phyloP scores from a whole-genome alignment of 1,139 yeast species.

The Lizanozyma gosingica region DNA sequence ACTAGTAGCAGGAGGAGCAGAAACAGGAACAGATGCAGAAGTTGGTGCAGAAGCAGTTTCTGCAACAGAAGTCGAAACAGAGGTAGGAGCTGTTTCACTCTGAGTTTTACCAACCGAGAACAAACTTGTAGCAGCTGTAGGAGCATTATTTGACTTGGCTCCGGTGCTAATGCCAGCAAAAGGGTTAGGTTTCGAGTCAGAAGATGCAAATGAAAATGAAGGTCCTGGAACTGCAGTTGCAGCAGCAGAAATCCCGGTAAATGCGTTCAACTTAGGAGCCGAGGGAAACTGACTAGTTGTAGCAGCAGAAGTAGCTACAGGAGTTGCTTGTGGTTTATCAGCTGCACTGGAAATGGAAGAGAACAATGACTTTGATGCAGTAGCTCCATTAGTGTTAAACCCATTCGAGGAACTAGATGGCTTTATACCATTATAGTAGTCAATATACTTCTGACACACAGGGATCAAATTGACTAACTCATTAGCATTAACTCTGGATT shows the following conservation, averaged over 20 bases:
- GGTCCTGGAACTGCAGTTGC: neutral
- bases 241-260: neutral
- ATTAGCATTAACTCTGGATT: neutral
- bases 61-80: constrained; percentile 1
- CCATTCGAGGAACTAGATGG: neutral
- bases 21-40: constrained; percentile 2
- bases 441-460: neutral
- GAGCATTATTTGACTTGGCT: neutral
- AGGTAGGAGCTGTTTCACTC: constrained; percentile 9
- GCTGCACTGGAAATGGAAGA: neutral
- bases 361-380: neutral
- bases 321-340: neutral
- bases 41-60: constrained; percentile 2
- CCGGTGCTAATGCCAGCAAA: constrained; percentile 7
- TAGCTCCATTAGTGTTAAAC: neutral
- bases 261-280: neutral
- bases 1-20: neutral
- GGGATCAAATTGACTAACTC: constrained; percentile 1
- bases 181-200: constrained; percentile 7
- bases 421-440: neutral
- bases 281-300: neutral
- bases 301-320: neutral
- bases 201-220: neutral
- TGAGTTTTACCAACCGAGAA: constrained; percentile 3
- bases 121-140: constrained; percentile 1